These are phyloP conservation scores for Aaosphaeria pasadenensis DNA, from an alignment of 2,329 filamentous ascomycete species.

Conservation along the genomic window DNA sequence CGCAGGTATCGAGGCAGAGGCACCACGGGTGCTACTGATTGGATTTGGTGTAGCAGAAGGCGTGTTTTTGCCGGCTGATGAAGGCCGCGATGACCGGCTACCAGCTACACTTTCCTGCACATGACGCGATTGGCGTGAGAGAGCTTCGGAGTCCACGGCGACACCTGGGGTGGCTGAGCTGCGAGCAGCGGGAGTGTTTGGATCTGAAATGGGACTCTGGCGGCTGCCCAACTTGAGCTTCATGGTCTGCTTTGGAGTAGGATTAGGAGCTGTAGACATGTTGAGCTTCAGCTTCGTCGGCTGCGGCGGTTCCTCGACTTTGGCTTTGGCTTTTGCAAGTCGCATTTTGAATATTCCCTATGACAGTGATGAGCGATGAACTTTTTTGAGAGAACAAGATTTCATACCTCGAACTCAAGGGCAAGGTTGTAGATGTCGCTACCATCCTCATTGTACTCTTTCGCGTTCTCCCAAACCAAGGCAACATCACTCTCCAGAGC, in stretches of 20 bases:
- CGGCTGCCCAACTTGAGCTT: constrained; percentile 56
- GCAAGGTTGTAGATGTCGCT: constrained; percentile 80
- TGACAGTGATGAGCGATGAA: not conserved
- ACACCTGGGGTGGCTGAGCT: constrained; percentile 47
- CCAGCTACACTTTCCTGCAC: constrained; percentile 50
- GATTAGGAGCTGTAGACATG: constrained; percentile 44
- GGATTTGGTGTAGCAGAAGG: constrained; percentile 26
- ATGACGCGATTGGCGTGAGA: constrained; percentile 51
- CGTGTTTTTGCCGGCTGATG: constrained; percentile 22
- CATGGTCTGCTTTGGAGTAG: constrained; percentile 47
- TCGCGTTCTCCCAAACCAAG: constrained; percentile 83
- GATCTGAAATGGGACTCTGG: constrained; percentile 39
- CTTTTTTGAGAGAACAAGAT: constrained; percentile 43
- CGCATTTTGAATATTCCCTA: constrained; percentile 68
- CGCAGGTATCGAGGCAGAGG: constrained; percentile 16
- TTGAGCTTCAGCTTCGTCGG: constrained; percentile 83
- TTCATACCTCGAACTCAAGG: constrained; percentile 61
- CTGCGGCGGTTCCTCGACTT: constrained; percentile 68
- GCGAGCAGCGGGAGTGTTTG: constrained; percentile 39
- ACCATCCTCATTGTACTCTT: constrained; percentile 86
- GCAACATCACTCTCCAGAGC: constrained; percentile 76
- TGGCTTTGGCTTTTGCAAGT: constrained; percentile 68
- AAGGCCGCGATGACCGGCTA: constrained; percentile 23
- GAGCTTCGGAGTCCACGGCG: constrained; percentile 54
- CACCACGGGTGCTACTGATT: constrained; percentile 22